phyloP scores from a whole-genome alignment of 116 monocot genomes.

The Thalassia testudinum region DNA sequence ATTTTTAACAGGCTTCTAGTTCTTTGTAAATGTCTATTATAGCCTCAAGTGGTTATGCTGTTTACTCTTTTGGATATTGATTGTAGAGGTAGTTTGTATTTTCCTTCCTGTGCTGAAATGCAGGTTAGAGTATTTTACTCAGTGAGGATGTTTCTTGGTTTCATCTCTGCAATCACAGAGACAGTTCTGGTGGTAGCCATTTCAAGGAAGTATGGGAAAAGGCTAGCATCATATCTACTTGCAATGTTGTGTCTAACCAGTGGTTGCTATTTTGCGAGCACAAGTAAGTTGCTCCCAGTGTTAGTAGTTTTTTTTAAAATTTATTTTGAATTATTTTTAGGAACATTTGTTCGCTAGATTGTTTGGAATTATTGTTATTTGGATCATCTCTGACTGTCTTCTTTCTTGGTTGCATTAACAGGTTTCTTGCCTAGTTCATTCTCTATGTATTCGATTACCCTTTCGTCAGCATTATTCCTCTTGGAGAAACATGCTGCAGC shows the following conservation, averaged over 20 bases:
- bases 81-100: background rate
- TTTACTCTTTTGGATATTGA: too few relatives aligned
- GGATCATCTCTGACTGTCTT: background rate
- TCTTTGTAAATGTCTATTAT: too few relatives aligned
- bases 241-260: conserved; percentile 93
- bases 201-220: conserved; percentile 82
- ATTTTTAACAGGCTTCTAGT: background rate
- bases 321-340: background rate
- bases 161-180: conserved; percentile 76
- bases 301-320: background rate
- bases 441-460: conserved; percentile 93
- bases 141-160: conserved; percentile 81
- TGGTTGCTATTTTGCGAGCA: conserved; percentile 97
- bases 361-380: background rate
- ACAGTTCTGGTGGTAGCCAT: conserved; percentile 67
- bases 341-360: background rate
- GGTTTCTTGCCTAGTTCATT: conserved; percentile 96
- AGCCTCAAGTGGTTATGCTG: too few relatives aligned
- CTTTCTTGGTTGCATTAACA: conserved; percentile 11
- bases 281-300: conserved; percentile 37
- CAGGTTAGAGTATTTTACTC: conserved; percentile 80
- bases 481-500: conserved; percentile 67
- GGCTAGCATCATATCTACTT: conserved; percentile 67
- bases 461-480: conserved; percentile 85
- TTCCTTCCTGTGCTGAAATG: conserved; percentile 1